phyloP scores from a whole-genome alignment of 495 filamentous ascomycete genomes.

The Pseudotulostoma volvatum region DNA sequence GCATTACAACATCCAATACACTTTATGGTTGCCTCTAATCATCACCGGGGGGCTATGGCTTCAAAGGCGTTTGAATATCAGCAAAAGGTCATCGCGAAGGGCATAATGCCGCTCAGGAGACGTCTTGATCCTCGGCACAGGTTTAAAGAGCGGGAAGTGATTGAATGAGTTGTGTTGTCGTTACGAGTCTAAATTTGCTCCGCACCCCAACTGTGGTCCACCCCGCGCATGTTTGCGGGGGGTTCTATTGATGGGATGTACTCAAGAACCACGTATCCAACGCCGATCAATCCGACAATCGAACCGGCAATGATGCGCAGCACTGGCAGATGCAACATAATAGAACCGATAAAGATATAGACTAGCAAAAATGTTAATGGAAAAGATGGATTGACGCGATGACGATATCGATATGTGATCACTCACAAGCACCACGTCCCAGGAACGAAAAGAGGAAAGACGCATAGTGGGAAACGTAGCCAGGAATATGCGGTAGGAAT shows the following conservation, averaged over 20 bases:
- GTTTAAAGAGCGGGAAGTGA: no score
- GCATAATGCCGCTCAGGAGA: no score
- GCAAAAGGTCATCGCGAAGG: no score
- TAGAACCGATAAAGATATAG: constrained; percentile 87
- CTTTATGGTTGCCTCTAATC: no score
- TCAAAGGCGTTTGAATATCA: no score
- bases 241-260: constrained; percentile 95
- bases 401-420: no score
- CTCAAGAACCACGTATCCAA: constrained; percentile 71
- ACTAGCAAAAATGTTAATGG: constrained; percentile 40
- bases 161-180: no score
- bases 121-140: no score
- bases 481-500: constrained; percentile 72
- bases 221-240: constrained; percentile 92
- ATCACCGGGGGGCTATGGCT: no score
- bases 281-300: constrained; percentile 57
- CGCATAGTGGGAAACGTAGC: constrained; percentile 81
- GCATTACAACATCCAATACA: no score
- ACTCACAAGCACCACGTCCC: constrained; percentile 86
- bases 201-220: constrained; percentile 77
- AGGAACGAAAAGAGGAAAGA: constrained; percentile 96
- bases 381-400: no score
- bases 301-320: constrained; percentile 49
- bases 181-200: constrained; percentile 74
- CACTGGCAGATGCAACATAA: constrained; percentile 48